These are phyloP conservation scores for Gorgonomyces haynaldii DNA, from an alignment of 192 early-diverging fungal species.

Conservation along the genomic window DNA sequence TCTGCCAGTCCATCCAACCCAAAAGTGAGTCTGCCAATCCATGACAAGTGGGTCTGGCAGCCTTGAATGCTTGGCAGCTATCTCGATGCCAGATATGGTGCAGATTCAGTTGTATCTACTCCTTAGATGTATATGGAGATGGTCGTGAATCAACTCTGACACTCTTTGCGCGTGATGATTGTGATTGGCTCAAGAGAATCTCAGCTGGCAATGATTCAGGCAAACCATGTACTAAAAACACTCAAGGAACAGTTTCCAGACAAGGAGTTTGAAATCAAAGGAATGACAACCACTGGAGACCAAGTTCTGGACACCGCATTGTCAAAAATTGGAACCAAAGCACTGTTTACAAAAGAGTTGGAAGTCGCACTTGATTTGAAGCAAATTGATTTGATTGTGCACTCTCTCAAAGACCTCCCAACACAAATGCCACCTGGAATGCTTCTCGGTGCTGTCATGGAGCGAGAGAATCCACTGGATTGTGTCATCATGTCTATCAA, in stretches of 20 bases:
- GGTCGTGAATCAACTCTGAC: too few relatives aligned
- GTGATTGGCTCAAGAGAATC: constrained; percentile 75
- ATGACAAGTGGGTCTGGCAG: too few relatives aligned
- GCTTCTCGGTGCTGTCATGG: constrained; percentile 65
- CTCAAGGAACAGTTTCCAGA: constrained; percentile 33
- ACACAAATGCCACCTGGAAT: constrained; percentile 74
- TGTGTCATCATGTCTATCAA: constrained; percentile 57
- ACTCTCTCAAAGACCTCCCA: constrained; percentile 90
- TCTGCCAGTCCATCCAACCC: too few relatives aligned
- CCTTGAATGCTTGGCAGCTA: too few relatives aligned
- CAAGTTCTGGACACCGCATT: constrained; percentile 71
- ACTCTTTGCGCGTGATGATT: too few relatives aligned
- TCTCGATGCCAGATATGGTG: too few relatives aligned
- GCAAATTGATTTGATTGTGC: constrained; percentile 75
- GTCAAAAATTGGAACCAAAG: constrained; percentile 81
- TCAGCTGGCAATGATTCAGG: constrained; percentile 78
- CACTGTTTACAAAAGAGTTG: constrained; percentile 84
- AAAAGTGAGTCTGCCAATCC: too few relatives aligned
- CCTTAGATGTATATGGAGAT: too few relatives aligned
- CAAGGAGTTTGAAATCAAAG: constrained; percentile 22
- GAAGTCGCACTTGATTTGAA: constrained; percentile 60
- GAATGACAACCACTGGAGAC: constrained; percentile 55
- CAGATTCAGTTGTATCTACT: too few relatives aligned
- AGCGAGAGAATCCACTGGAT: constrained; percentile 87
- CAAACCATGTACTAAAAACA: constrained; percentile 49